phyloP scores from a whole-genome alignment of 441 rosid genomes.

The Kokia cookei region DNA sequence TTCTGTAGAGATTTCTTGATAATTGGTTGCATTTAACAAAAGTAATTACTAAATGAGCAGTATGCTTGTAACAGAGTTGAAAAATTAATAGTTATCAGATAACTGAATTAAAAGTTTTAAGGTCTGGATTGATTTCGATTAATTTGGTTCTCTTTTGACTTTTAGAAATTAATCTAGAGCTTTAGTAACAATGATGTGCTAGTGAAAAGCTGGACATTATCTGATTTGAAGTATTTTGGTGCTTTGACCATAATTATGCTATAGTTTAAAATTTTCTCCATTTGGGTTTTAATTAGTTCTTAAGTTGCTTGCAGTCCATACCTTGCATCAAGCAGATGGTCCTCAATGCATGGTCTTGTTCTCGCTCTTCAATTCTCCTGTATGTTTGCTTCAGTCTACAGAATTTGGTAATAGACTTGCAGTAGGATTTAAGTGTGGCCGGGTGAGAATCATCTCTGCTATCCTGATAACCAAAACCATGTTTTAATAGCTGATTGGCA shows the following conservation, averaged over 20 bases:
- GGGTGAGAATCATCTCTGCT: slow-evolving; percentile 33
- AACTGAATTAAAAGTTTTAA: background rate
- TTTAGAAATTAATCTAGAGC: background rate
- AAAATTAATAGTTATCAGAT: background rate
- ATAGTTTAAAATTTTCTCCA: background rate
- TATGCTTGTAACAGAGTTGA: background rate
- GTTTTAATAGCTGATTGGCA: background rate
- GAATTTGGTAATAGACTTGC: slow-evolving; percentile 53
- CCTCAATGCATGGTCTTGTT: slow-evolving; percentile 60
- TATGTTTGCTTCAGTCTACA: slow-evolving; percentile 43
- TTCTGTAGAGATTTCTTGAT: background rate
- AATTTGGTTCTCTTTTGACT: background rate
- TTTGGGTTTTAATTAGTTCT: background rate
- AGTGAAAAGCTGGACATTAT: background rate
- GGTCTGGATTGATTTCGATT: background rate
- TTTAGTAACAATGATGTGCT: background rate
- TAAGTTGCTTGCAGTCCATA: slow-evolving; percentile 46
- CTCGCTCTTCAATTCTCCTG: slow-evolving; percentile 49
- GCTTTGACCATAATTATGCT: slow-evolving; percentile 1
- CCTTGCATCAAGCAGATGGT: slow-evolving; percentile 46
- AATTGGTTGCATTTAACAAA: background rate
- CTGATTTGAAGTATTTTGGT: background rate
- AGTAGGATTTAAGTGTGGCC: slow-evolving; percentile 77
- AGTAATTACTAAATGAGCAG: background rate
- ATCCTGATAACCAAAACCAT: background rate